Percentiles rank a stretch among this genome's conserved stretches.
Evolutionary conservation across 768 basidiomycete genomes (phyloP).

Genomic region (Mrakia gelida): DNA sequence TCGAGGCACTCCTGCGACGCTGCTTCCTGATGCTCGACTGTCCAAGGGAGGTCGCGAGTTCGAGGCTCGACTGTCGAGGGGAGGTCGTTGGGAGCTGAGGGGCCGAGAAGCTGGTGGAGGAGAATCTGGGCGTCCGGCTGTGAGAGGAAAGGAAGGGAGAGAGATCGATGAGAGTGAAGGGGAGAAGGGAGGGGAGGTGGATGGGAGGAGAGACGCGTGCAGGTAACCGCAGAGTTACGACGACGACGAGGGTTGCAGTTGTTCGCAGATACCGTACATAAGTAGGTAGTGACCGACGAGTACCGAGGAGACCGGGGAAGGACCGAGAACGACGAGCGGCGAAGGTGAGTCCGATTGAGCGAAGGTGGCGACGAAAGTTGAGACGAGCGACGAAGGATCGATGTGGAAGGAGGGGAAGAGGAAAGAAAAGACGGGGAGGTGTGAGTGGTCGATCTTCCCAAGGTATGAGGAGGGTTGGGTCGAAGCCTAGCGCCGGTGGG

Average conservation of each 20-base stretch:
- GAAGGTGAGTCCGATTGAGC: background rate
- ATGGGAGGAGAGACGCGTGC: background rate
- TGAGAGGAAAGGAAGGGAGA: background rate
- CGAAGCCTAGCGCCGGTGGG: conserved; percentile 3
- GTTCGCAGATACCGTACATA: background rate
- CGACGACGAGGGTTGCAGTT: background rate
- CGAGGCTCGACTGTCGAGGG: background rate
- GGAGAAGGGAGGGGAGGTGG: background rate
- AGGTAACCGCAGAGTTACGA: background rate
- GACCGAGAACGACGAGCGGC: background rate
- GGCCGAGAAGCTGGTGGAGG: background rate
- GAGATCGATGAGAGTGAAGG: background rate
- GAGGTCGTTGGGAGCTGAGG: background rate
- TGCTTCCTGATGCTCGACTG: background rate
- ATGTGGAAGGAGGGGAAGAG: background rate
- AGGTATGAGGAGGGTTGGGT: background rate
- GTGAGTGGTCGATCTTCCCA: conserved; percentile 6
- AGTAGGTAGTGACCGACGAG: background rate
- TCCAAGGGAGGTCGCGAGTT: background rate
- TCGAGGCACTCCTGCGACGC: background rate
- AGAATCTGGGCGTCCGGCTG: background rate
- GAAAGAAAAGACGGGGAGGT: background rate
- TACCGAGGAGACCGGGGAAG: background rate
- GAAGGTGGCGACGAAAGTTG: no score
- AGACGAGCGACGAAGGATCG: background rate